phyloP scores from a whole-genome alignment of 805 yeast species.

The Torulaspora delbrueckii region DNA sequence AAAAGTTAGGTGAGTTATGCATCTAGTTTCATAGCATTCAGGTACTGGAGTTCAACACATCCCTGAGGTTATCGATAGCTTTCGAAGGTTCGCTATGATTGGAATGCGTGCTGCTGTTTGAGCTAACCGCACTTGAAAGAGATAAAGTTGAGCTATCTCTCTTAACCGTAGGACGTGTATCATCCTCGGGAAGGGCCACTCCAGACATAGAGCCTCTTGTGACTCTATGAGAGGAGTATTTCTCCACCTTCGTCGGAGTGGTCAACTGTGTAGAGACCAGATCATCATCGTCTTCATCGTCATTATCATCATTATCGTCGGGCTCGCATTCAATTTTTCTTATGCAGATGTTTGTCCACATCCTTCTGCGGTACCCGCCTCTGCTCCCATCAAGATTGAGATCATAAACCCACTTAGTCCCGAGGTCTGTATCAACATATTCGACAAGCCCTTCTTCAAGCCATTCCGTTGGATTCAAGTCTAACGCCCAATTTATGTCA shows the following conservation, averaged over 20 bases:
- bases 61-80: slow-evolving; percentile 11
- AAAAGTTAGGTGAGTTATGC: background rate
- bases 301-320: background rate
- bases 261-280: slow-evolving; percentile 11
- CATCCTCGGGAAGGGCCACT: slow-evolving; percentile 4
- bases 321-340: slow-evolving; percentile 22
- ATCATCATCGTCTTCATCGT: slow-evolving; percentile 3
- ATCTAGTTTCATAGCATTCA: background rate
- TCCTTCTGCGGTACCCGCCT: slow-evolving; percentile 51
- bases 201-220: slow-evolving; percentile 28
- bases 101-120: slow-evolving; percentile 6
- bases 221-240: slow-evolving; percentile 18
- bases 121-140: slow-evolving; percentile 3
- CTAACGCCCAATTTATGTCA: slow-evolving; percentile 56
- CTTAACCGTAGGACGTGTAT: slow-evolving; percentile 3
- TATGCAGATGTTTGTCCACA: slow-evolving; percentile 52
- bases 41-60: slow-evolving; percentile 9
- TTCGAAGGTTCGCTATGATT: slow-evolving; percentile 8
- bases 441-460: slow-evolving; percentile 49
- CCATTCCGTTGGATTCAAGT: slow-evolving; percentile 62
- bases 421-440: slow-evolving; percentile 58
- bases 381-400: slow-evolving; percentile 31
- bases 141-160: slow-evolving; percentile 7
- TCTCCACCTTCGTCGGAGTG: slow-evolving; percentile 20
- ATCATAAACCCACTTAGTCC: slow-evolving; percentile 86